Base-by-base conservation (phyloP, 257 asterid species). In the Ocimum tenuiflorum region DNA sequence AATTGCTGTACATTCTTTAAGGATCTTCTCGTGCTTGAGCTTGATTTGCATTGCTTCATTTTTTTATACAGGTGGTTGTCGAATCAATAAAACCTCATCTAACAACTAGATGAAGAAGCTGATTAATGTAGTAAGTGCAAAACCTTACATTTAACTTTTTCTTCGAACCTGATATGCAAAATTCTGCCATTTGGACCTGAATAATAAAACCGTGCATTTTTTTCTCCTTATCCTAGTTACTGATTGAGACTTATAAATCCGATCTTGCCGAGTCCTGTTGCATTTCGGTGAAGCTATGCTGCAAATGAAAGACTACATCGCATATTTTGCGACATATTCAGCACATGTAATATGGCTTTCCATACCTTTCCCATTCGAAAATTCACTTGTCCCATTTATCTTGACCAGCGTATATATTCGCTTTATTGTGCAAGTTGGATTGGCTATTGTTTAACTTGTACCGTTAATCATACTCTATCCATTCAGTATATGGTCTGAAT, bases 51-150 rank as follows among this genome's bases (percentile, higher is more conserved):
- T 45, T 9, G 31, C n/a, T 42, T 70, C 10, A 18, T 64, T 71
- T 36, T 51, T 60, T 54, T 66, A 42, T 72, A 63, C 85, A 94
- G 97, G 99, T 94, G 70, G 99, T 94, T 51, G 97, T 94, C 75
- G 99, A 94, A 79, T 88, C 99, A 50, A 72, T 85, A 46, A 90
- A 86, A 75, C 84, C 95, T 70, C 84, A 85, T 82, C 94, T 90
- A 58, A 74, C 86, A 58, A 74, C 86, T 20, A 73, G 81, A 81
- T 82, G 74, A 58, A 85, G 83, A 75, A 65, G 72, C 24, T 29
- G 56, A 36, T 38, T 51, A 47, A 42, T 36, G 52, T 68, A 23
- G 78, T 70, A 68, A 66, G 77, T 77, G 76, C 58, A 50, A 41
- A 31, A 23, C 74, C 63, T 50, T 52, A 46, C 36, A 22, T 69